Percentiles rank a stretch among this genome's conserved stretches.
Conservation (phyloP, 768 basidiomycete genomes). For the Tephrocybe sp. region DNA sequence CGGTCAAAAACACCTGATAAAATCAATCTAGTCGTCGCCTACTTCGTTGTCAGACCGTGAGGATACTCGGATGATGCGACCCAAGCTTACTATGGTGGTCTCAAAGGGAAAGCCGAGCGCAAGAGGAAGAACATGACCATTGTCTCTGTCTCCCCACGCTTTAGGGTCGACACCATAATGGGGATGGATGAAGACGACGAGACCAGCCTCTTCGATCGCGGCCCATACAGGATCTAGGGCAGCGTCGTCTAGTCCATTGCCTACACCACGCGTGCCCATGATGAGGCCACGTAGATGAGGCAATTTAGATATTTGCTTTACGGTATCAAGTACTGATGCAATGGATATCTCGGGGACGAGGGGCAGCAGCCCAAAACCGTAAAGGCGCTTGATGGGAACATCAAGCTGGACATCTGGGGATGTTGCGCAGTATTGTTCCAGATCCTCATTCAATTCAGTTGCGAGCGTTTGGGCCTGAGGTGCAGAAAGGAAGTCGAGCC, state of each 20-base stretch:
- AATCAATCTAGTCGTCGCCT: conserved; percentile 78
- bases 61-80: not conserved
- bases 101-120: conserved; percentile 90
- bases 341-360: conserved; percentile 66
- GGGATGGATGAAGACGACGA: conserved; percentile 83
- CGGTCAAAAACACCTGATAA: conserved; percentile 80
- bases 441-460: conserved; percentile 67
- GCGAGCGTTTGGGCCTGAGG: conserved; percentile 66
- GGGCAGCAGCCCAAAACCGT: conserved; percentile 83
- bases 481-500: conserved; percentile 83
- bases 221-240: conserved; percentile 79
- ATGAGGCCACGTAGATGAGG: conserved; percentile 75
- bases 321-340: conserved; percentile 54
- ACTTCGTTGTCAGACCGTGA: conserved; percentile 7
- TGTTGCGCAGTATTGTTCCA: conserved; percentile 76
- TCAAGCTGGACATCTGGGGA: conserved; percentile 40
- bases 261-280: conserved; percentile 77
- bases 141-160: conserved; percentile 72
- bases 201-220: conserved; percentile 63
- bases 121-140: conserved; percentile 86
- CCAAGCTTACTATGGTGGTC: conserved; percentile 70
- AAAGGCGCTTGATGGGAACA: conserved; percentile 57
- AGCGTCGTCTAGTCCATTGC: conserved; percentile 78
- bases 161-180: conserved; percentile 80
- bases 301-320: conserved; percentile 61